Base-by-base conservation (phyloP, 2,329 filamentous ascomycete genomes). In the Colletotrichum orchidophilum region DNA sequence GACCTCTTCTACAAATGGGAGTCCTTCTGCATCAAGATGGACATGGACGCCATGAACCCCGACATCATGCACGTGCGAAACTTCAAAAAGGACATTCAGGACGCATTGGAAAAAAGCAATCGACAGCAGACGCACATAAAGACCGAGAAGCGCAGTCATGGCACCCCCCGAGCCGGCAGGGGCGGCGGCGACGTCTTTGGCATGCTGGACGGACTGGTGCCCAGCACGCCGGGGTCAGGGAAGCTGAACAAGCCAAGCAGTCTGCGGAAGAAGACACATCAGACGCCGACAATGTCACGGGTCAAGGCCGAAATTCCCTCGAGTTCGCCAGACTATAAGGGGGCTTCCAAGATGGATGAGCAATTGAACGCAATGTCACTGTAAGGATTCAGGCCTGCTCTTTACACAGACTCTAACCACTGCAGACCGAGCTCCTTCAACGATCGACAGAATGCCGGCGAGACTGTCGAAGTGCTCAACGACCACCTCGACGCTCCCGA, bases 1-100 rank as follows among this genome's bases (percentile, higher is more conserved):
- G 96, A 98, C 79, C 87, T 98, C 29, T 98, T 94, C 82, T 98
- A 94, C 90, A 98, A 98, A 87, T 99, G 96, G 96, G 96, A 99
- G 81, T 96, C 95, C 0, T 98, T 98, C 86, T 95, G 93, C 81
- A 92, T 99, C 80, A 97, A 96, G 82, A 95, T 98, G 91, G 94
- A 95, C 27, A 85, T 90, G 58, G 94, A 97, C 67, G 93, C 94
- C 68, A 91, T 91, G 73, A 91, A 87, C 71, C 83, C 94, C 72
- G 90, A 92, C 58, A 86, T 97, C 52, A 89, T 92, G 46, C 92
- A 89, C 0, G 89, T 94, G 55, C 89, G 92, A 53, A 90, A 91
- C 66, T 93, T 99, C 79, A 97, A 97, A 81, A 93, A 94, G 78
- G 92, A 94, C 77, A 87, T 98, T 8, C 94, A 96, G 78, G 95